These are phyloP conservation scores for Manihot esculenta DNA, from an alignment of 441 rosid genomes.

Conservation along the genomic window DNA sequence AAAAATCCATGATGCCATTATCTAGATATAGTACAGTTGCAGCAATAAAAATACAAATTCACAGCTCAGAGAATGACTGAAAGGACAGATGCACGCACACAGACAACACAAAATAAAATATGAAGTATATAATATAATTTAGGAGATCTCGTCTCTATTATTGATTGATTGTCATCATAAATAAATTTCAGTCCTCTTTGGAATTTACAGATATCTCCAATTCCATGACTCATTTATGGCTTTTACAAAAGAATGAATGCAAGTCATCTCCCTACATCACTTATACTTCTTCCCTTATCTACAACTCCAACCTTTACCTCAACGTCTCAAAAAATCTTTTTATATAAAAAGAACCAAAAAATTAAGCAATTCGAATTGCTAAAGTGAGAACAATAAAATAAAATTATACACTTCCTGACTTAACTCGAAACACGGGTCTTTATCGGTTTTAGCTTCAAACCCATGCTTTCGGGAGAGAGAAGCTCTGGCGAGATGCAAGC, in stretches of 20 bases:
- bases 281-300: conserved; percentile 29
- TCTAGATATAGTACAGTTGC: too few species aligned
- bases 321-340: too few species aligned
- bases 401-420: neutral
- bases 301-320: too few species aligned
- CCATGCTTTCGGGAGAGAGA: conserved; percentile 98
- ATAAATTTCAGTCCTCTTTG: conserved; percentile 22
- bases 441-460: conserved; percentile 89
- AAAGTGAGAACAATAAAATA: neutral
- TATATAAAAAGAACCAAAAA: neutral
- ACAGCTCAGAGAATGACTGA: too few species aligned
- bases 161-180: conserved; percentile 30
- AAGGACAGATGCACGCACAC: too few species aligned
- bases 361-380: neutral
- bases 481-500: conserved; percentile 84
- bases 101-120: too few species aligned
- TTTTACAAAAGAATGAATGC: conserved; percentile 51
- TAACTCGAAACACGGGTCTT: conserved; percentile 57
- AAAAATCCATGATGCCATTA: too few species aligned
- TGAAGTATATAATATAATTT: too few species aligned
- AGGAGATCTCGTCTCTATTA: conserved; percentile 12
- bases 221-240: conserved; percentile 27
- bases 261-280: conserved; percentile 16
- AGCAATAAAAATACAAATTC: too few species aligned
- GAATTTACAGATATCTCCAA: conserved; percentile 30